These are phyloP conservation scores for Tricholoma sp. DNA, from an alignment of 768 basidiomycete species.

Conservation along the genomic window DNA sequence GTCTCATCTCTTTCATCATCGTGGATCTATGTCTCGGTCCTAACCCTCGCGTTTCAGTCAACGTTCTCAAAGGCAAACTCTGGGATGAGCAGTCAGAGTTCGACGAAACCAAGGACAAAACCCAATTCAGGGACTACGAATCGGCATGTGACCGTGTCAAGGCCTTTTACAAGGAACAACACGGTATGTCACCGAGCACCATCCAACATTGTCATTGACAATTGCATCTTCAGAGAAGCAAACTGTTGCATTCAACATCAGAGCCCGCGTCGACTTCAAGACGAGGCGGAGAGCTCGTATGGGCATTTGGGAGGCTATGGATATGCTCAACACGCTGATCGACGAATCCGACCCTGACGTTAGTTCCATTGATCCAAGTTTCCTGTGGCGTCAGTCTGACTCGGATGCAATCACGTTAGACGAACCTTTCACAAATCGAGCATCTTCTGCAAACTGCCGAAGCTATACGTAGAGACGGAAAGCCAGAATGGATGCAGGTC, in stretches of 20 bases:
- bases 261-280: conserved; percentile 70
- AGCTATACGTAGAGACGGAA: conserved; percentile 78
- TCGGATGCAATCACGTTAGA: conserved; percentile 34
- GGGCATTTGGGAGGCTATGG: conserved; percentile 85
- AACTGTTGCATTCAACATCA: conserved; percentile 80
- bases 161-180: conserved; percentile 73
- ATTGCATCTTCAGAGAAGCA: conserved; percentile 58
- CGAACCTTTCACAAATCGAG: conserved; percentile 78
- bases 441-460: conserved; percentile 92
- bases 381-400: neutral
- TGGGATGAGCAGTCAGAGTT: conserved; percentile 58
- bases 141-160: conserved; percentile 75
- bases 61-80: conserved; percentile 55
- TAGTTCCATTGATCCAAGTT: conserved; percentile 13
- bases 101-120: conserved; percentile 60
- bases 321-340: conserved; percentile 79
- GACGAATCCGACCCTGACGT: conserved; percentile 93
- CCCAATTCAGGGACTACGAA: conserved; percentile 67
- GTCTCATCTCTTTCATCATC: neutral
- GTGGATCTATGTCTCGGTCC: neutral
- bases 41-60: conserved; percentile 42
- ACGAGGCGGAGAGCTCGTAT: conserved; percentile 64
- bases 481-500: conserved; percentile 87
- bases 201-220: neutral
- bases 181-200: conserved; percentile 38